Conservation (phyloP, 345 rosid genomes). For the Reutealis trisperma region DNA sequence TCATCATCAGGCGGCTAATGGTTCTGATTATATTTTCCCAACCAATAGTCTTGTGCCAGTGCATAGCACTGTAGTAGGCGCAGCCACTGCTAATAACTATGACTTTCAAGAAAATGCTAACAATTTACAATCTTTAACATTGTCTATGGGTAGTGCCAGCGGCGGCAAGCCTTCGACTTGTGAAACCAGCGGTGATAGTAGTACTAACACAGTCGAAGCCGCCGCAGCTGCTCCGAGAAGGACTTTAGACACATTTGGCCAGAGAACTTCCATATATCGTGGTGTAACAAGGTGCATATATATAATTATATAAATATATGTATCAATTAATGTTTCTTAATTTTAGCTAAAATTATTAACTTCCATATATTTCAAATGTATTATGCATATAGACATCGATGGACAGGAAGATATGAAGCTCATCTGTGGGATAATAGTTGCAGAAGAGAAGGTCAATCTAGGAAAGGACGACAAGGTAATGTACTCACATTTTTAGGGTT, state of each 20-base stretch:
- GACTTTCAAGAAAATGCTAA: slow-evolving; percentile 70
- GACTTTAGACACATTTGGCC: slow-evolving; percentile 91
- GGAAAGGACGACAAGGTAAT: slow-evolving; percentile 97
- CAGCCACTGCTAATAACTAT: slow-evolving; percentile 32
- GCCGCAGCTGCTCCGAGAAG: slow-evolving; percentile 69
- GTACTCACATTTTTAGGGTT: neutral
- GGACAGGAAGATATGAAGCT: slow-evolving; percentile 99
- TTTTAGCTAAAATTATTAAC: neutral
- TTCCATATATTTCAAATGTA: neutral
- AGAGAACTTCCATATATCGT: slow-evolving; percentile 93
- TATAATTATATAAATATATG: too few species aligned
- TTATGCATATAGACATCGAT: slow-evolving; percentile 66
- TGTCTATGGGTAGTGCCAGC: slow-evolving; percentile 88
- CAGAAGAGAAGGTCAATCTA: slow-evolving; percentile 97
- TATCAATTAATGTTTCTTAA: neutral
- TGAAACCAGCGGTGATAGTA: slow-evolving; percentile 69
- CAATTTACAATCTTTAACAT: slow-evolving; percentile 76
- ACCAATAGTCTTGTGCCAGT: slow-evolving; percentile 56
- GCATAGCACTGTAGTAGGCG: slow-evolving; percentile 44
- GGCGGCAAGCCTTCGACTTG: slow-evolving; percentile 63
- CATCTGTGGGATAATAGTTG: slow-evolving; percentile 99
- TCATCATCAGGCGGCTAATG: slow-evolving; percentile 24
- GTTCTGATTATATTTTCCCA: slow-evolving; percentile 61
- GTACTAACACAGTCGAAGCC: slow-evolving; percentile 49
- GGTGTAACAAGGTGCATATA: slow-evolving; percentile 85